Conservation (phyloP, 768 basidiomycete genomes). For the Boletales sp. region DNA sequence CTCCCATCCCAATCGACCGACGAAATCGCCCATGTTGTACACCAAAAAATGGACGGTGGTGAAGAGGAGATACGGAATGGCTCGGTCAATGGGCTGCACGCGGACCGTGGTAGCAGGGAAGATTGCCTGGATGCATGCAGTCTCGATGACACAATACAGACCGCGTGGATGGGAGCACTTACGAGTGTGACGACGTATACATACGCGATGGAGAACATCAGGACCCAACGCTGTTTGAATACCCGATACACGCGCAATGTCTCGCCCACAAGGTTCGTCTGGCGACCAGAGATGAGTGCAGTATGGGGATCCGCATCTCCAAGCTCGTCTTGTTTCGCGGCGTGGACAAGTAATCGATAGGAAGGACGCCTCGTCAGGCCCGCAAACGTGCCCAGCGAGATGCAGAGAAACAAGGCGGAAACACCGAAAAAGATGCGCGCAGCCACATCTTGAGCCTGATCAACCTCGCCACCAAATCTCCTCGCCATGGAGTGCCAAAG, state of each 20-base stretch:
- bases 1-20: constrained; percentile 46
- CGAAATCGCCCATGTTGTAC: constrained; percentile 67
- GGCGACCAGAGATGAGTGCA: constrained; percentile 32
- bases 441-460: constrained; percentile 53
- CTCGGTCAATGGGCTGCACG: constrained; percentile 59
- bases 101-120: constrained; percentile 82
- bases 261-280: constrained; percentile 26
- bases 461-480: background rate
- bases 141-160: background rate
- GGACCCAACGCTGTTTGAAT: constrained; percentile 58
- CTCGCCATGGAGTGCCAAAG: constrained; percentile 36
- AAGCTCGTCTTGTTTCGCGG: constrained; percentile 37
- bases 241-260: constrained; percentile 47
- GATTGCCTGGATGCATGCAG: constrained; percentile 51
- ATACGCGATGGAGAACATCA: constrained; percentile 69
- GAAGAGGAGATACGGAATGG: constrained; percentile 77
- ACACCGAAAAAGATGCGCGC: constrained; percentile 69
- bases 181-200: constrained; percentile 82
- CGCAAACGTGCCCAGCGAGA: constrained; percentile 46
- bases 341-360: constrained; percentile 50
- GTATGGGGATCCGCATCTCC: constrained; percentile 25
- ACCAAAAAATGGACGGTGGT: constrained; percentile 69
- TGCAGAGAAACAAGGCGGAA: constrained; percentile 61
- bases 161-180: constrained; percentile 18
- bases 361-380: constrained; percentile 55